Evolutionary conservation across 1,284 basidiomycete genomes (phyloP), one percentile per base, ranked within the genome.

Genomic region (Chondrostereum purpureum): DNA sequence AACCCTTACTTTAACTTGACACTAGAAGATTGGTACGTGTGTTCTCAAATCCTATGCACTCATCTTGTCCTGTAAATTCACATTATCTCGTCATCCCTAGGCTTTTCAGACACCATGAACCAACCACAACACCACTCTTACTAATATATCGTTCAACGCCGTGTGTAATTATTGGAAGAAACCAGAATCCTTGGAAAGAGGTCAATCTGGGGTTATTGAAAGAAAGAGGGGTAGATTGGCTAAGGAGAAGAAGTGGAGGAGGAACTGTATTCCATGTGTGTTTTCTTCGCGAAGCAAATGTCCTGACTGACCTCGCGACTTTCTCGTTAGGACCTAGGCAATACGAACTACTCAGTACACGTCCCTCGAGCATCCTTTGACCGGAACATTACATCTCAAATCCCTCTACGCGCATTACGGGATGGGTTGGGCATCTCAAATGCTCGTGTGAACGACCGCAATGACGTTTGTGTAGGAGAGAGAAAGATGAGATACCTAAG

Each of bases 161-260:
- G 1, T 95, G 93, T 57, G 90, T 99, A 12, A 80, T 99, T 38
- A 91, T 99, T 46, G 96, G 96, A 0, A 75, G 95, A 42, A 96
- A 98, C 62, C 95, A 99, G 72, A 98, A 98, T 57, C 92, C 93
- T 16, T 99, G 95, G 95, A 94, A 91, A 61, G 96, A 99, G 64
- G 83, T 94, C 49, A 94, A 96, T 56, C 69, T 88, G 39, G 56
- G 60, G 2, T 68, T 75, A 5, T 70, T 88, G 8, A 46, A 48
- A 5, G 38, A 36, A 19, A 55, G 63, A 5, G 69, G 67, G 2
- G 74, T 95, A 8, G 88, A 90, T 0, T 86, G 93, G 55, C 78
- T 99, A 27, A 75, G 95, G 37, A 73, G 96, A 49, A 74, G 89
- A 47, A 94, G 91, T 53, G 96, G 96, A 10, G 96, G 96, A n/a